phyloP scores from a whole-genome alignment of 192 early-diverging fungal species.

The Ambispora gerdemannii region DNA sequence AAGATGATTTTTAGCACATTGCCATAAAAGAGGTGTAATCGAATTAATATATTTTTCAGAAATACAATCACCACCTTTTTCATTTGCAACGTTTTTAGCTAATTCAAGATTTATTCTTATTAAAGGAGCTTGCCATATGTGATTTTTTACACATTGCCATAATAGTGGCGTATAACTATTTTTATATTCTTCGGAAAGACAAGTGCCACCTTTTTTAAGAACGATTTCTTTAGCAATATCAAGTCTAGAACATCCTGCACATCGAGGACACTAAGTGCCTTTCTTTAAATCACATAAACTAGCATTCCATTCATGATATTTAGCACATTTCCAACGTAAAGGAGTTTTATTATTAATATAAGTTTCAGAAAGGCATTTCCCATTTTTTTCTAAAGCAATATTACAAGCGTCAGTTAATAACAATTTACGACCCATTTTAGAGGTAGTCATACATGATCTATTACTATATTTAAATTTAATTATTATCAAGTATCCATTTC shows the following conservation, averaged over 20 bases:
- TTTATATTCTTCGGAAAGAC: too few relatives aligned
- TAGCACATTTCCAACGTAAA: conserved; percentile 11
- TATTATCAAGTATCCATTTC: conserved; percentile 12
- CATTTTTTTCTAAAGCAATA: conserved; percentile 13
- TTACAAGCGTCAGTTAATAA: conserved; percentile 8
- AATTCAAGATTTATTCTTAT: too few relatives aligned
- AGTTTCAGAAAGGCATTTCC: conserved; percentile 3
- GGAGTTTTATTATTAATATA: conserved; percentile 22
- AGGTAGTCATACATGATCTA: conserved; percentile 4
- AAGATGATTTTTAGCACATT: too few relatives aligned
- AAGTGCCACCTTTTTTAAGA: too few relatives aligned
- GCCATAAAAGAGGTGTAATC: too few relatives aligned
- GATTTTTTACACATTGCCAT: too few relatives aligned
- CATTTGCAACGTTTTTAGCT: too few relatives aligned
- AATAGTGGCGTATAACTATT: background rate
- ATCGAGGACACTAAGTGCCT: background rate
- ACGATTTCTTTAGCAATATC: too few relatives aligned
- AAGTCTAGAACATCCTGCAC: too few relatives aligned
- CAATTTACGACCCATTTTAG: conserved; percentile 9
- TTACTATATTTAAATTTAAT: conserved; percentile 7
- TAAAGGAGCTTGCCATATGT: too few relatives aligned
- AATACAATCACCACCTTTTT: too few relatives aligned
- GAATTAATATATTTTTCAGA: too few relatives aligned
- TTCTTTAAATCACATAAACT: background rate
- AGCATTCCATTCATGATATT: conserved; percentile 20